Percentiles rank a stretch among this genome's conserved stretches.
phyloP scores from a whole-genome alignment of 2,329 filamentous ascomycete species.

The Periconia sp. region DNA sequence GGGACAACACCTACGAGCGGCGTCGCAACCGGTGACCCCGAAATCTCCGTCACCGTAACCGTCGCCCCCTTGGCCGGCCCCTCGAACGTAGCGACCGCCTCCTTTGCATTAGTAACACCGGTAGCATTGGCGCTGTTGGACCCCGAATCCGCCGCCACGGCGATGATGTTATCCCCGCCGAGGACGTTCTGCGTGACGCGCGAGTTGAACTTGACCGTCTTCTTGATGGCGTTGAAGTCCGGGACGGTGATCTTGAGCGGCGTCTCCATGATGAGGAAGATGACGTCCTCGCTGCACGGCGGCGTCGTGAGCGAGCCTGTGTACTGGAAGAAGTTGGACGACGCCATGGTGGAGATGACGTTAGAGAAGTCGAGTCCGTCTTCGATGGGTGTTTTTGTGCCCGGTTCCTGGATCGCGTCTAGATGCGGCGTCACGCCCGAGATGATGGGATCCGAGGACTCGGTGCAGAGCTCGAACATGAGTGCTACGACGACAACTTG shows the following conservation, averaged over 20 bases:
- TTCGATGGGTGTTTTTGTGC: slow-evolving; percentile 40
- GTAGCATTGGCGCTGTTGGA: background rate
- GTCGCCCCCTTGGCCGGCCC: background rate
- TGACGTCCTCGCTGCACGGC: slow-evolving; percentile 64
- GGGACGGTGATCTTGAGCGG: slow-evolving; percentile 56
- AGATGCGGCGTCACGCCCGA: slow-evolving; percentile 40
- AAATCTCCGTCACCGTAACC: slow-evolving; percentile 5
- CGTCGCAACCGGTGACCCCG: slow-evolving; percentile 1
- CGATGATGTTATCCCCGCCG: slow-evolving; percentile 51
- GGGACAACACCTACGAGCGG: slow-evolving; percentile 6
- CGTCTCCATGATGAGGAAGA: slow-evolving; percentile 59
- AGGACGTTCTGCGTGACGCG: slow-evolving; percentile 60
- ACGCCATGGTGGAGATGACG: slow-evolving; percentile 46
- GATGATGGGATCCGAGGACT: slow-evolving; percentile 38
- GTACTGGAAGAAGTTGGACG: slow-evolving; percentile 57
- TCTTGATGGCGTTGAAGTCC: slow-evolving; percentile 60
- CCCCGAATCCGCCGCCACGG: background rate
- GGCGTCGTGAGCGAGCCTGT: slow-evolving; percentile 67
- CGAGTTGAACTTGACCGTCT: slow-evolving; percentile 61
- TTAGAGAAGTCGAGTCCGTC: slow-evolving; percentile 53
- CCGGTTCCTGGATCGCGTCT: slow-evolving; percentile 48
- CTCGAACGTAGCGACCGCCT: background rate
- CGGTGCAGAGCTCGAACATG: slow-evolving; percentile 50
- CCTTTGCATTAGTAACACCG: background rate
- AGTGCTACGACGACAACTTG: slow-evolving; percentile 50